Base-by-base conservation (phyloP, 805 yeast species). In the Candida fluviatilis region DNA sequence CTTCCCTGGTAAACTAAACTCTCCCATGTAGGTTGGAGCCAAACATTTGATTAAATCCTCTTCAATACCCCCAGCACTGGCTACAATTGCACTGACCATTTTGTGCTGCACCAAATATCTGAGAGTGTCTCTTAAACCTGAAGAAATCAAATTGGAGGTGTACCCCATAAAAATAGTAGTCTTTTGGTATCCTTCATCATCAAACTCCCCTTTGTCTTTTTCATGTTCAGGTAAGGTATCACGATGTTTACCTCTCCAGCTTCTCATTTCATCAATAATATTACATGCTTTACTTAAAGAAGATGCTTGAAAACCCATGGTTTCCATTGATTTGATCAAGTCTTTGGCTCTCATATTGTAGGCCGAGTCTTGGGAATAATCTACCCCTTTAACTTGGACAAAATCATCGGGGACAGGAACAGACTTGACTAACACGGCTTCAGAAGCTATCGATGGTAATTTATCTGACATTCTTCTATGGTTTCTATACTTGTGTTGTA, bases 41-140 rank as follows among this genome's bases (percentile, higher is more conserved):
- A 93, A 71, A 58, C 96, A 89, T 64, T 93, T 93, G 71, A 93
- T 93, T 35, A 93, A 67, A 65, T 93, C 99, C 68, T 93, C 99
- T 62, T 93, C 99, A 45, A 93, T 81, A 49, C 99, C 99, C 49
- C 99, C 99, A 16, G 96, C 99, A 45, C 91, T 77, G n/a, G 98
- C 84, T 35, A 93, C 99, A 52, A 93, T 79, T 13, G 95, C 98
- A 52, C 89, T 84, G 32, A 93, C 96, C 77, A 84, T 85, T 62
- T 89, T 91, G 67, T 95, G 82, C 62, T 95, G 95, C 23, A 89
- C 98, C 51, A 93, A 73, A 58, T 72, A 91, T 57, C 93, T 76
- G 49, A 93, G 67, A 21, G 96, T 88, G 53, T 90, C 95, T 63
- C 99, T 79, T 42, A 90, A 66, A 31, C 99, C 99, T 4, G 96